phyloP scores from a whole-genome alignment of 768 basidiomycete genomes.

The Boletus bicolor region DNA sequence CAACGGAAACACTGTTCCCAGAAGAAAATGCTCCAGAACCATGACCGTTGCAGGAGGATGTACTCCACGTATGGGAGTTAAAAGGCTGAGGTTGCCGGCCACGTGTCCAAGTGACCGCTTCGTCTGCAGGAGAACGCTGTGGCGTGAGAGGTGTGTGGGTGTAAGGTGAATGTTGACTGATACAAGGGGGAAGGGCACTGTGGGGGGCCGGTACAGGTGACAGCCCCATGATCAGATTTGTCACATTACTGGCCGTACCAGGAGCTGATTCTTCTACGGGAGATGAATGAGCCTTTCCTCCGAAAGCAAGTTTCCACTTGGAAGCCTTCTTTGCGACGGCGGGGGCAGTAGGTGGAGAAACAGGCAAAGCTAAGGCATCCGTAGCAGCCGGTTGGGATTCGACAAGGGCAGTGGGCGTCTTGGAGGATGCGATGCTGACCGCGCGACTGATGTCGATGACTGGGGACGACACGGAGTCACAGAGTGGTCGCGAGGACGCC shows the following conservation, averaged over 20 bases:
- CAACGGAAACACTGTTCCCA: slow-evolving; percentile 17
- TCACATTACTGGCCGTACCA: slow-evolving; percentile 75
- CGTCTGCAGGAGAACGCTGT: slow-evolving; percentile 38
- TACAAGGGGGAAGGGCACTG: neutral
- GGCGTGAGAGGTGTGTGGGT: slow-evolving; percentile 30
- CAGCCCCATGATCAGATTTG: slow-evolving; percentile 65
- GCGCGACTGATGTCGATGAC: slow-evolving; percentile 25
- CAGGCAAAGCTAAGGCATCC: slow-evolving; percentile 21
- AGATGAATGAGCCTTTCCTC: slow-evolving; percentile 56
- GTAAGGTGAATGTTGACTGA: slow-evolving; percentile 22
- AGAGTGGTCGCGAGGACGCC: slow-evolving; percentile 42
- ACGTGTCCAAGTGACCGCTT: slow-evolving; percentile 45
- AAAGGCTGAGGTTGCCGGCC: slow-evolving; percentile 40
- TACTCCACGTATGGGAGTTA: slow-evolving; percentile 19
- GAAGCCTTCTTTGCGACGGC: slow-evolving; percentile 69
- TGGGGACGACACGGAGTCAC: slow-evolving; percentile 12
- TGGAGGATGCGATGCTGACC: slow-evolving; percentile 24
- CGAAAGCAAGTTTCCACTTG: slow-evolving; percentile 51
- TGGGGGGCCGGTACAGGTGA: slow-evolving; percentile 19
- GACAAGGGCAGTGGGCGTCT: slow-evolving; percentile 42
- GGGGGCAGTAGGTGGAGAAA: slow-evolving; percentile 31
- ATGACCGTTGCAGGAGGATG: slow-evolving; percentile 13
- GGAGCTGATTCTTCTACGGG: slow-evolving; percentile 39
- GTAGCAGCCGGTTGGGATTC: slow-evolving; percentile 13
- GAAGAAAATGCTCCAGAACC: slow-evolving; percentile 12